Percentiles rank a stretch among this genome's conserved stretches.
Evolutionary conservation across 2,329 filamentous ascomycete species (phyloP).

Genomic region (Aureobasidium sp.): DNA sequence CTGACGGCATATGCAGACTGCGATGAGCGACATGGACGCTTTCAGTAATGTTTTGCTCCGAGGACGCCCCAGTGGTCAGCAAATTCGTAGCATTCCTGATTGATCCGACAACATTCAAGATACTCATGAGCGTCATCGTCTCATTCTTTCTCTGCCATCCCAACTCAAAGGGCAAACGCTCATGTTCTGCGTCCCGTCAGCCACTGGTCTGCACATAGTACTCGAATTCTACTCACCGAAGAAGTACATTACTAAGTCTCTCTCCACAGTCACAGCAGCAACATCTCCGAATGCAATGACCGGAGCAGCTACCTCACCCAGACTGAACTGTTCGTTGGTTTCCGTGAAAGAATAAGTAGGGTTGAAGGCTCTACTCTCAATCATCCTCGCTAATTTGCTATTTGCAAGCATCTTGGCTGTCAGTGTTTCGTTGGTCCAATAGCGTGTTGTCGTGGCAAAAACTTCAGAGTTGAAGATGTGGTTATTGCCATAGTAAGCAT

Average conservation of each 20-base stretch:
- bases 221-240: not conserved
- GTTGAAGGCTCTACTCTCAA: not conserved
- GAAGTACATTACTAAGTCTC: not conserved
- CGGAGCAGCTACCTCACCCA: not conserved
- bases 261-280: not conserved
- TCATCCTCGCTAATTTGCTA: not conserved
- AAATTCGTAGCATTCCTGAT: not conserved
- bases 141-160: not conserved
- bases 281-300: not conserved
- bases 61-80: no score
- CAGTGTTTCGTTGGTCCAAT: not conserved
- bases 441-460: not conserved
- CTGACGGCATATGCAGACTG: no score
- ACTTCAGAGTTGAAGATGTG: not conserved
- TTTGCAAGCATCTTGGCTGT: not conserved
- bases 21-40: no score
- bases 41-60: no score
- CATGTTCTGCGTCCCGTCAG: not conserved
- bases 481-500: not conserved
- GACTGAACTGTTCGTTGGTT: not conserved
- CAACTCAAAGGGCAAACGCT: not conserved
- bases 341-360: not conserved
- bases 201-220: no score
- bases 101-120: not conserved
- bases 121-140: not conserved